Conservation (phyloP, 176 grass and related monocot species). For the Triticum urartu region DNA sequence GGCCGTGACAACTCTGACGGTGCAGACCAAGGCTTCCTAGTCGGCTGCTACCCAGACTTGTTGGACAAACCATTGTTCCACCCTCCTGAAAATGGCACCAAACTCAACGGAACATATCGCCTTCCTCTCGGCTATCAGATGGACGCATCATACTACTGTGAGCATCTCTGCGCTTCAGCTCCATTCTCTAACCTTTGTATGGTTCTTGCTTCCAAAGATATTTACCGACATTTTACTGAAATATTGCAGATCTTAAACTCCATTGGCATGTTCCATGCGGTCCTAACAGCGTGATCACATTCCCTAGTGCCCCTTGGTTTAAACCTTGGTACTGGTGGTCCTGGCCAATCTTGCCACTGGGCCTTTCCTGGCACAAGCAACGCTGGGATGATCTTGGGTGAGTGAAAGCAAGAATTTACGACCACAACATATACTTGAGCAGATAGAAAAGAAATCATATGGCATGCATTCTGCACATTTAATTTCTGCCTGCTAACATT, state of each 20-base stretch:
- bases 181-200: neutral
- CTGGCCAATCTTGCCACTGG: slow-evolving; percentile 91
- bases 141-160: slow-evolving; percentile 99
- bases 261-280: slow-evolving; percentile 91
- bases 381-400: slow-evolving; percentile 83
- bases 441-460: neutral
- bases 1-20: slow-evolving; percentile 77
- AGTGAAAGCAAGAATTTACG: slow-evolving; percentile 31
- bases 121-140: slow-evolving; percentile 98
- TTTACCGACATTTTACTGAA: slow-evolving; percentile 5
- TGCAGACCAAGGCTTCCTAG: slow-evolving; percentile 91
- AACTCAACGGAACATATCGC: slow-evolving; percentile 83
- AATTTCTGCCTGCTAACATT: slow-evolving; percentile 21
- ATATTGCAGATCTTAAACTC: slow-evolving; percentile 82
- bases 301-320: slow-evolving; percentile 93
- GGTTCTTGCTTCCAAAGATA: neutral
- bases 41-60: slow-evolving; percentile 87
- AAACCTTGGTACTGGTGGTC: slow-evolving; percentile 99
- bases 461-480: neutral
- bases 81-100: slow-evolving; percentile 76
- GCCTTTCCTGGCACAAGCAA: slow-evolving; percentile 92
- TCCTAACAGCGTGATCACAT: slow-evolving; percentile 95
- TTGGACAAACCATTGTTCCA: slow-evolving; percentile 86
- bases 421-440: neutral
- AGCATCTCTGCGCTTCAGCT: slow-evolving; percentile 17